Evolutionary conservation across 371 early-diverging fungal genomes (phyloP), one percentile per base, ranked within the genome.

Genomic region (Rhizopus delemar): DNA sequence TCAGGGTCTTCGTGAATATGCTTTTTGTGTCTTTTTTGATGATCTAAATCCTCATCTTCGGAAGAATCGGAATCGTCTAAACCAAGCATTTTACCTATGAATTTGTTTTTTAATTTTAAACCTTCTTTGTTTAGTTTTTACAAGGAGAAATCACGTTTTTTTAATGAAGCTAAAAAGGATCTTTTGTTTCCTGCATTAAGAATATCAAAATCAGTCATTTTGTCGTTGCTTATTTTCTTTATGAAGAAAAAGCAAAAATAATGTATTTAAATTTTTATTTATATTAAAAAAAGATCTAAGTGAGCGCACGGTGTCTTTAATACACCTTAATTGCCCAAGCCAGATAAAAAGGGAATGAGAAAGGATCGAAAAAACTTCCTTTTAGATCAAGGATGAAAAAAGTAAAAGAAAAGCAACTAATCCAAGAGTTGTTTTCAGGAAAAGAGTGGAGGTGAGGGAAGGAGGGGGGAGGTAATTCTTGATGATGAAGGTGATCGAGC

Each of bases 161-260:
- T 50, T n/a, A 70, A 39, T 16, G 51, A 58, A 29, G 58, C 63
- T 9, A 59, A 33, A 62, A 59, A 69, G 3, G 69, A 56, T 32
- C 15, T 49, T 38, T 33, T 46, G 7, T 31, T 56, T 7, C 63
- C 59, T 46, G 63, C 50, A 38, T 55, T 61, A 34, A 66, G 41
- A 48, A 74, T 74, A 46, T 74, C 74, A 52, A 74, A 74, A 63
- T 66, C 66, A 50, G 60, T 51, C 74, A 74, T 74, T 29, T 35
- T 52, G 22, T 22, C 2, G 22, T 22, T 22, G 0, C 22, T 22
- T 22, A 22, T 22, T 22, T 22, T 22, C n/a, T 22, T 22, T 22
- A 22, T 29, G 38, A 43, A 43, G 16, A 57, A 51, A 16, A 43
- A 34, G 34, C 33, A 53, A 53, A 31, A 31, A 11, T 12, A 15